Percentiles rank a stretch among this genome's conserved stretches.
Conservation (phyloP, 768 basidiomycete genomes). For the Hericium alpestre region DNA sequence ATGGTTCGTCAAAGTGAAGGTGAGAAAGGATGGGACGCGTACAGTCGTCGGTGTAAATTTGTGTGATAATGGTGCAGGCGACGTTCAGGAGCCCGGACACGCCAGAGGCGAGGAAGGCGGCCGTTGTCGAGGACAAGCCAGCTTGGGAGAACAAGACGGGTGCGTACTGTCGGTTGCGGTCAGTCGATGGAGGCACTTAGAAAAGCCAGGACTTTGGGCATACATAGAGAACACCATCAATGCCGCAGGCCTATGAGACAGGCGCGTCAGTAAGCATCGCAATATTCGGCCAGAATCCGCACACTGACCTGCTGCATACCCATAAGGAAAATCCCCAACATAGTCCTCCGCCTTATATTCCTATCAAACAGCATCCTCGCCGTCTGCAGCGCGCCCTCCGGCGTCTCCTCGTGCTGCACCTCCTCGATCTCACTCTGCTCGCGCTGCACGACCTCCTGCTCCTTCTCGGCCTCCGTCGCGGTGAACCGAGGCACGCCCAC, state of each 20-base stretch:
- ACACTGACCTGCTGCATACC: constrained; percentile 29
- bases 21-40: constrained; percentile 1
- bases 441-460: constrained; percentile 16
- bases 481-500: constrained; percentile 16
- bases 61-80: constrained; percentile 26
- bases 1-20: neutral
- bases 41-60: constrained; percentile 32
- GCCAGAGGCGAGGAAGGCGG: constrained; percentile 40
- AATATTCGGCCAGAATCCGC: constrained; percentile 7
- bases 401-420: constrained; percentile 1
- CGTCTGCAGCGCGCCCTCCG: constrained; percentile 2
- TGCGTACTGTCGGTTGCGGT: constrained; percentile 24
- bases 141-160: constrained; percentile 40
- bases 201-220: neutral
- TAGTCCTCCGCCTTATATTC: constrained; percentile 23
- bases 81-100: constrained; percentile 37
- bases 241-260: constrained; percentile 17
- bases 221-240: constrained; percentile 26
- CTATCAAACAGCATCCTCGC: constrained; percentile 17
- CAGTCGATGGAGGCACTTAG: neutral
- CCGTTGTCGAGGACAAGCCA: constrained; percentile 35
- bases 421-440: constrained; percentile 8
- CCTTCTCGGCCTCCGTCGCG: constrained; percentile 20
- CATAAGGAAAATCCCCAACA: constrained; percentile 33
- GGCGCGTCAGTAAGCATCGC: too few species aligned